These are phyloP conservation scores for Lachnellula cervina DNA, from an alignment of 2,329 filamentous ascomycete species.

Conservation along the genomic window DNA sequence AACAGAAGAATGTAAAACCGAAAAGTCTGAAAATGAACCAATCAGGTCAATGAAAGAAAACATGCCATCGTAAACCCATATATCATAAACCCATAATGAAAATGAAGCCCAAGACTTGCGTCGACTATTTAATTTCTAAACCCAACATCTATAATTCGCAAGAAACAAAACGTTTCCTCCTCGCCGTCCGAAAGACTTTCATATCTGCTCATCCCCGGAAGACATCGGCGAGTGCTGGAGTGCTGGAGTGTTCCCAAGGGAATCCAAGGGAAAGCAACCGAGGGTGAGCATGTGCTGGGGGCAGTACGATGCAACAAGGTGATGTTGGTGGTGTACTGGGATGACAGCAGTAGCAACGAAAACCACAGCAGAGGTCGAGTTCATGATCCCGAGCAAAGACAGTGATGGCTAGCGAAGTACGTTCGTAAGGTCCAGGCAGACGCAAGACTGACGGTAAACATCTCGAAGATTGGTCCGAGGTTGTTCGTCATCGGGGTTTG, in stretches of 20 bases:
- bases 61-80: background rate
- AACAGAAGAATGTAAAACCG: background rate
- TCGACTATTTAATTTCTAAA: background rate
- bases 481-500: background rate
- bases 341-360: background rate
- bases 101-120: background rate
- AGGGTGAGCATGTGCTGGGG: background rate
- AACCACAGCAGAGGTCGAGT: constrained; percentile 1
- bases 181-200: background rate
- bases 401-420: background rate
- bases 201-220: background rate
- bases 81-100: background rate
- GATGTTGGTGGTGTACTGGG: background rate
- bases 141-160: background rate
- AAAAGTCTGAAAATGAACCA: background rate
- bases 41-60: background rate
- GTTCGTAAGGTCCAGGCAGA: background rate
- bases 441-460: constrained; percentile 1
- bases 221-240: background rate
- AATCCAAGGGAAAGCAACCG: background rate
- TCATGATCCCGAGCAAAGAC: constrained; percentile 9
- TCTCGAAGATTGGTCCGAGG: background rate
- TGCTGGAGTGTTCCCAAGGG: background rate
- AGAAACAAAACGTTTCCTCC: background rate
- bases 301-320: background rate